These are phyloP conservation scores for Buddleja alternifolia DNA, from an alignment of 257 asterid species.

Conservation along the genomic window DNA sequence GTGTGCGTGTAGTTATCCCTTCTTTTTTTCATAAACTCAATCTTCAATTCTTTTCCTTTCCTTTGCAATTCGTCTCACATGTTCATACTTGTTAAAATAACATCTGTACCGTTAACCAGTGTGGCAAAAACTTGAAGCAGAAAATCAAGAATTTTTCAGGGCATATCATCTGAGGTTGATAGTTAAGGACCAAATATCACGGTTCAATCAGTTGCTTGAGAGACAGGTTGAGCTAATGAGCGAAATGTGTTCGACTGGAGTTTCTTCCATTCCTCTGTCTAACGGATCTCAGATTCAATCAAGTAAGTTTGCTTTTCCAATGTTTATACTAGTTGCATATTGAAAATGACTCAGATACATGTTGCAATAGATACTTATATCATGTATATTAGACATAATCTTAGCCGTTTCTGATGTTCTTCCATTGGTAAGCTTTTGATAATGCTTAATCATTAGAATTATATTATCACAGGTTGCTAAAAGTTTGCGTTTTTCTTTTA, in stretches of 20 bases:
- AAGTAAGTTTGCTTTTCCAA: constrained; percentile 48
- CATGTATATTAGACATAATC: neutral
- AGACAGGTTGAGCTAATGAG: constrained; percentile 73
- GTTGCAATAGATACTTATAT: neutral
- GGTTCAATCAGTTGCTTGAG: constrained; percentile 81
- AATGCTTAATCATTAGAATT: neutral
- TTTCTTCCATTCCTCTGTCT: constrained; percentile 50
- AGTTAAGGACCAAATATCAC: constrained; percentile 82
- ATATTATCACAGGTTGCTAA: neutral
- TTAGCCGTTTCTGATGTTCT: no score
- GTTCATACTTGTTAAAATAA: constrained; percentile 21
- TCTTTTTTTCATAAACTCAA: no score
- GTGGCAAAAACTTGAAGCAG: constrained; percentile 95
- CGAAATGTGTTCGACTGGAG: constrained; percentile 53
- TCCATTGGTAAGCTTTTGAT: no score
- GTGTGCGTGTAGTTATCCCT: no score
- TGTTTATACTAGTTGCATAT: neutral
- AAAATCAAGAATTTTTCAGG: constrained; percentile 79
- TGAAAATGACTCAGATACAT: neutral
- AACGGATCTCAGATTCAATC: constrained; percentile 68
- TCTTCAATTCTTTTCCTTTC: neutral
- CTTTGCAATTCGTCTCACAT: neutral
- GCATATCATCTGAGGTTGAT: constrained; percentile 79
- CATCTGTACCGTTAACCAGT: constrained; percentile 53
- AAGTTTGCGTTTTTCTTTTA: no score